These are phyloP conservation scores for Apiosordaria backusii DNA, from an alignment of 495 filamentous ascomycete species.

Conservation along the genomic window DNA sequence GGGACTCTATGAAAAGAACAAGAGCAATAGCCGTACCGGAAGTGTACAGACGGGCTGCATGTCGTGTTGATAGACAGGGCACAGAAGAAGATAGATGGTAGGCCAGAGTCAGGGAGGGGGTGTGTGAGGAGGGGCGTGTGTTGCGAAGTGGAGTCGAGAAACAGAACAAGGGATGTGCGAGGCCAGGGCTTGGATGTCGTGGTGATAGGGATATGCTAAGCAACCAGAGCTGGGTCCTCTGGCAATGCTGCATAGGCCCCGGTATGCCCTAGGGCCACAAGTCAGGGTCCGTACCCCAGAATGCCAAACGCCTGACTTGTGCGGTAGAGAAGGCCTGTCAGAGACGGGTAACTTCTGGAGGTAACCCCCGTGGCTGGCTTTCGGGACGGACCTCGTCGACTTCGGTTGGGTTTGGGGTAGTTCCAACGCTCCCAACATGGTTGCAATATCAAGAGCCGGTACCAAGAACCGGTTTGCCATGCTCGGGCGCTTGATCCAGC, in stretches of 20 bases:
- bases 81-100: conserved; percentile 4
- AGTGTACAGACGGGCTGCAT: conserved; percentile 25
- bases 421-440: conserved; percentile 8
- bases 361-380: conserved; percentile 13
- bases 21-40: conserved; percentile 15
- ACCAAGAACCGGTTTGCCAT: conserved; percentile 9
- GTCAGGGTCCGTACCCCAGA: conserved; percentile 26
- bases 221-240: conserved; percentile 11
- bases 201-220: conserved; percentile 18
- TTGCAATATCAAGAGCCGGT: conserved; percentile 17
- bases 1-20: conserved; percentile 21
- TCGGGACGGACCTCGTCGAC: conserved; percentile 14
- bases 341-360: conserved; percentile 15
- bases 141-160: conserved; percentile 22
- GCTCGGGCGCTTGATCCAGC: conserved; percentile 2
- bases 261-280: conserved; percentile 24
- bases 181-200: conserved; percentile 26
- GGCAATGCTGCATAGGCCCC: conserved; percentile 3
- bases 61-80: conserved; percentile 20
- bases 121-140: conserved; percentile 10
- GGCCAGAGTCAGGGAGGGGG: conserved; percentile 17
- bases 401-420: conserved; percentile 15
- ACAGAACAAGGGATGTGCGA: conserved; percentile 27
- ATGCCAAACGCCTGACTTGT: conserved; percentile 27
- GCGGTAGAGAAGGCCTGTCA: conserved; percentile 18